Conservation (phyloP, 2,329 filamentous ascomycete genomes). For the Alternaria atra region DNA sequence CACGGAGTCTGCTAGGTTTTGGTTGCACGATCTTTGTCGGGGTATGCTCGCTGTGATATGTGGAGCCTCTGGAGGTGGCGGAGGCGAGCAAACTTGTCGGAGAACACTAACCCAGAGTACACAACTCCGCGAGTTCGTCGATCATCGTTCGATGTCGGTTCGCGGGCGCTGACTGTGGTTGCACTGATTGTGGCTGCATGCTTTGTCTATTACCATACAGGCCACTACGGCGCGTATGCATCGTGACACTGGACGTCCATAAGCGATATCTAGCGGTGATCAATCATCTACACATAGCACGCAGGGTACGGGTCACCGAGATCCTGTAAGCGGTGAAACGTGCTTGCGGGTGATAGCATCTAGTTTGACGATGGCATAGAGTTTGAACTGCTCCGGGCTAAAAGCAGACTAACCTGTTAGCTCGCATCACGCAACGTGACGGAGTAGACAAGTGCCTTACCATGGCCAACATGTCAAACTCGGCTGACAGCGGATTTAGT, state of each 20-base stretch:
- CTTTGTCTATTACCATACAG: not conserved
- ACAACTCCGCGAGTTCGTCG: not conserved
- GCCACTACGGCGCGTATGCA: not conserved
- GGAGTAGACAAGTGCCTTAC: slow-evolving; percentile 11
- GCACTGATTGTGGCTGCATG: slow-evolving; percentile 1
- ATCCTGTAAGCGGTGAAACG: slow-evolving; percentile 2
- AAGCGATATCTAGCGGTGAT: not conserved
- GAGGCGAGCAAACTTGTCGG: not conserved
- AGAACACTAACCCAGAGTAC: slow-evolving; percentile 1
- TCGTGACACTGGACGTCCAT: not conserved
- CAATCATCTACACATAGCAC: not conserved
- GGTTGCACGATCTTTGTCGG: not conserved
- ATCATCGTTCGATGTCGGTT: slow-evolving; percentile 1
- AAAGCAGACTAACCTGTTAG: slow-evolving; percentile 8
- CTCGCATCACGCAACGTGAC: slow-evolving; percentile 5
- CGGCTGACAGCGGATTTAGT: slow-evolving; percentile 32
- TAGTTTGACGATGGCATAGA: slow-evolving; percentile 29
- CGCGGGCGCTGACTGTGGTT: not conserved
- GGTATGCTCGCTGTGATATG: slow-evolving; percentile 3
- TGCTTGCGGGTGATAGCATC: slow-evolving; percentile 3
- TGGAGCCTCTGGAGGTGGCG: slow-evolving; percentile 6
- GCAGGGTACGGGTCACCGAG: slow-evolving; percentile 1
- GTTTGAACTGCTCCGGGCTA: slow-evolving; percentile 10
- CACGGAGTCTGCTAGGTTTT: not conserved
- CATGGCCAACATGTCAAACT: slow-evolving; percentile 23